Evolutionary conservation across 1,284 basidiomycete species (phyloP).

Genomic region (Cryptococcus amylolentus): DNA sequence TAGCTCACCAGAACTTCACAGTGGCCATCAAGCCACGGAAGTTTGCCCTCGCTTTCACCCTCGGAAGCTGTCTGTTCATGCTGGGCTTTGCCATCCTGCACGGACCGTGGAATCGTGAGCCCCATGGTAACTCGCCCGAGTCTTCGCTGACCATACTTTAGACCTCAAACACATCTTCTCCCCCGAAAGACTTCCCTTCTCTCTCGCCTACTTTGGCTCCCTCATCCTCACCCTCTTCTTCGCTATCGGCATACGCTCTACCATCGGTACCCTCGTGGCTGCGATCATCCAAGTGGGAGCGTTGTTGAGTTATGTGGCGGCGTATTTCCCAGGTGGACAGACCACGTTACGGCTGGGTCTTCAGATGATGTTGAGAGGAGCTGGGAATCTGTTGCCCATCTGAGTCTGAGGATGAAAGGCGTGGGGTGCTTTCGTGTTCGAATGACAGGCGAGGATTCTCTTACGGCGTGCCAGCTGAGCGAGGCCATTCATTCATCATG

Average conservation of each 20-base stretch:
- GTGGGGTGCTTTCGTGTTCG: too few relatives aligned
- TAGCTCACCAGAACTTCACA: slow-evolving; percentile 7
- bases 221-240: slow-evolving; percentile 83
- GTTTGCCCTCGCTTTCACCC: slow-evolving; percentile 81
- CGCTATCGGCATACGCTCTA: slow-evolving; percentile 72
- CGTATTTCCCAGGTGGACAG: slow-evolving; percentile 80
- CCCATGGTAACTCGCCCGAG: not conserved
- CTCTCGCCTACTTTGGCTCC: slow-evolving; percentile 73
- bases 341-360: slow-evolving; percentile 75
- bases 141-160: slow-evolving; percentile 2
- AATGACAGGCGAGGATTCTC: too few relatives aligned
- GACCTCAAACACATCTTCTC: slow-evolving; percentile 85
- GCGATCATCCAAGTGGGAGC: slow-evolving; percentile 78
- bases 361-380: slow-evolving; percentile 74
- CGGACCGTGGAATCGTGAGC: slow-evolving; percentile 48
- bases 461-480: too few relatives aligned
- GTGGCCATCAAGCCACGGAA: slow-evolving; percentile 78
- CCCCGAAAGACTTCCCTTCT: slow-evolving; percentile 82
- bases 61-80: slow-evolving; percentile 39
- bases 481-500: too few relatives aligned
- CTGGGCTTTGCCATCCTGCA: slow-evolving; percentile 57
- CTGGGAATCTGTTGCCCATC: slow-evolving; percentile 71
- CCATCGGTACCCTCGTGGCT: slow-evolving; percentile 74
- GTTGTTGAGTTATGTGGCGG: slow-evolving; percentile 77
- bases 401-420: slow-evolving; percentile 34